Percentiles rank a stretch among this genome's conserved stretches.
These are phyloP conservation scores for Calocybe indica DNA, from an alignment of 768 basidiomycete genomes.

Conservation along the genomic window DNA sequence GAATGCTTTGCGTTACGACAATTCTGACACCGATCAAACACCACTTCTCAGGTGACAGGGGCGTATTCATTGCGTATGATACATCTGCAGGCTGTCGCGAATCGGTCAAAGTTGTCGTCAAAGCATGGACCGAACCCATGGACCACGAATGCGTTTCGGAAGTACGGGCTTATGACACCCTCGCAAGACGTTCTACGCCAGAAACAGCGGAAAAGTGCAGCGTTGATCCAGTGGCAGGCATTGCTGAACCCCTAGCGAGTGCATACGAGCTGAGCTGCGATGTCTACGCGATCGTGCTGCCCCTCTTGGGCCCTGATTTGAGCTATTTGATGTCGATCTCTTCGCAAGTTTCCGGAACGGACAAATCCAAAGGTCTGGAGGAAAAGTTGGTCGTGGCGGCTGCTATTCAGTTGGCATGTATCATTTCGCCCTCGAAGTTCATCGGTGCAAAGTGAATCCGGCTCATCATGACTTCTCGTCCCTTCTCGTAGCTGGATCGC, in stretches of 20 bases:
- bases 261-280: conserved; percentile 12
- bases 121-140: conserved; percentile 16
- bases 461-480: neutral
- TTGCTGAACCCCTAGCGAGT: conserved; percentile 10
- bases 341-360: conserved; percentile 3
- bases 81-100: conserved; percentile 15
- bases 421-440: neutral
- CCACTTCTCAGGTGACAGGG: conserved; percentile 15
- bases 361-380: conserved; percentile 5
- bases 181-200: neutral
- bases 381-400: conserved; percentile 19
- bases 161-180: conserved; percentile 12
- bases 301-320: conserved; percentile 21
- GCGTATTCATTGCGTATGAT: conserved; percentile 24
- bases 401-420: conserved; percentile 22
- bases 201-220: neutral
- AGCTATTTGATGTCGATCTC: conserved; percentile 12
- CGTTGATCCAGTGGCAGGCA: conserved; percentile 5
- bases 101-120: conserved; percentile 18
- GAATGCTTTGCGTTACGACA: neutral
- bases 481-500: conserved; percentile 17
- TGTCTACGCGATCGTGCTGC: conserved; percentile 19
- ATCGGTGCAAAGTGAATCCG: neutral
- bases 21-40: neutral
- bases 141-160: conserved; percentile 23